These are phyloP conservation scores for Hamamelis virginiana DNA, from an alignment of 164 flowering plant genomes.

Conservation along the genomic window DNA sequence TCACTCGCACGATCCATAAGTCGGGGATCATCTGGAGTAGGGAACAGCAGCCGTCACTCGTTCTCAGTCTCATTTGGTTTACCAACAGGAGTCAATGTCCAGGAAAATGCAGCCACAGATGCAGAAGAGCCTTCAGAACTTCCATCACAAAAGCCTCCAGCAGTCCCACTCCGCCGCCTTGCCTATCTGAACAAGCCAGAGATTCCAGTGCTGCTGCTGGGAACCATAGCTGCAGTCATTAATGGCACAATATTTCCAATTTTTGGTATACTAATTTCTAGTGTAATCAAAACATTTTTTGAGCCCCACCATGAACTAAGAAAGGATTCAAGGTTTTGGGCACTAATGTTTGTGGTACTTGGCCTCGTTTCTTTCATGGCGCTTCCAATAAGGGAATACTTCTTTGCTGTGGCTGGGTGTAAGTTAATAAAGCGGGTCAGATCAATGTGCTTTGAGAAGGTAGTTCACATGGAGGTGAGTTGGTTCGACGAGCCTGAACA, in stretches of 20 bases:
- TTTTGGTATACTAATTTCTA: conserved; percentile 46
- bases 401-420: conserved; percentile 57
- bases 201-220: conserved; percentile 37
- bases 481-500: conserved; percentile 60
- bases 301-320: conserved; percentile 38
- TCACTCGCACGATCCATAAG: conserved; percentile 35
- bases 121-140: neutral
- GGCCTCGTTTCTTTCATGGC: conserved; percentile 36
- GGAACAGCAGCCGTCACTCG: conserved; percentile 45
- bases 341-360: conserved; percentile 43
- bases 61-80: conserved; percentile 36
- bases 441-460: conserved; percentile 54
- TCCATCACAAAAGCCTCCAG: conserved; percentile 14
- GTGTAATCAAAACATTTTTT: conserved; percentile 36
- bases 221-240: conserved; percentile 35
- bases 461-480: conserved; percentile 55
- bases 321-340: conserved; percentile 55
- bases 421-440: conserved; percentile 47
- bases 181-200: conserved; percentile 63
- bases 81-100: conserved; percentile 22
- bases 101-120: conserved; percentile 9
- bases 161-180: conserved; percentile 45
- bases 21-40: conserved; percentile 40
- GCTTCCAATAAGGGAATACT: conserved; percentile 32
- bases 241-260: conserved; percentile 49